Conservation (phyloP, 345 rosid genomes). For the Chamaenerion angustifolium region DNA sequence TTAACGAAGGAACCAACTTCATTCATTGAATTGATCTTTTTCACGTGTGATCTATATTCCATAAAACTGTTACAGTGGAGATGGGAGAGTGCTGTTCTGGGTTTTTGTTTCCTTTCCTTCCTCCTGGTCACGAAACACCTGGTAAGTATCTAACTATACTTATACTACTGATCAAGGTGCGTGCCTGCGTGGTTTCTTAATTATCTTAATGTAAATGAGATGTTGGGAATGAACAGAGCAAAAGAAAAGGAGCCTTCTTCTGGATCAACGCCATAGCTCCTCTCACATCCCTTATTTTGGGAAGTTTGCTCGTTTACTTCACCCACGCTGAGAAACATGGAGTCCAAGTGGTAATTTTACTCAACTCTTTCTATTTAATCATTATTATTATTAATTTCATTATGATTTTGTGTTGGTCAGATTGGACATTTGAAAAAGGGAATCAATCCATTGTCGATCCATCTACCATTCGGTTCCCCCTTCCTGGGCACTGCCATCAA, state of each 20-base stretch:
- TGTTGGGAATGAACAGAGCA: conserved; percentile 51
- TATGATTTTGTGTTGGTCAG: conserved; percentile 16
- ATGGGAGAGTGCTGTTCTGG: conserved; percentile 88
- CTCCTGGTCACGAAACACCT: conserved; percentile 57
- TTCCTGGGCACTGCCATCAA: conserved; percentile 45
- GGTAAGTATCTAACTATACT: conserved; percentile 14
- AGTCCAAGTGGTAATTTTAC: conserved; percentile 68
- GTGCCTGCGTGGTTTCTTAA: no score
- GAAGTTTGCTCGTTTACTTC: conserved; percentile 70
- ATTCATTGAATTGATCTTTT: no score
- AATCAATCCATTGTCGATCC: conserved; percentile 55
- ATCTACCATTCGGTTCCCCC: conserved; percentile 57
- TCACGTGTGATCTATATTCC: no score
- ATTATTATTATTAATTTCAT: no score
- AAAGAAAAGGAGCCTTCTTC: conserved; percentile 50
- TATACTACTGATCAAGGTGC: no score
- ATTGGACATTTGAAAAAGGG: conserved; percentile 80
- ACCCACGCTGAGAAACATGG: conserved; percentile 92
- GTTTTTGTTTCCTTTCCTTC: conserved; percentile 78
- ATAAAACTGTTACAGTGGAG: conserved; percentile 47
- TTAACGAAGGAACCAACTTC: no score
- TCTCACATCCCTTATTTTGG: conserved; percentile 66
- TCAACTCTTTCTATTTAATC: no score
- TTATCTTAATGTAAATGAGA: no score
- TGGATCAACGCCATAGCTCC: conserved; percentile 96